Percentiles rank a stretch among this genome's conserved stretches.
These are phyloP conservation scores for Thalassiosira ordinaria DNA, from an alignment of 352 stramenopile species.

Conservation along the genomic window DNA sequence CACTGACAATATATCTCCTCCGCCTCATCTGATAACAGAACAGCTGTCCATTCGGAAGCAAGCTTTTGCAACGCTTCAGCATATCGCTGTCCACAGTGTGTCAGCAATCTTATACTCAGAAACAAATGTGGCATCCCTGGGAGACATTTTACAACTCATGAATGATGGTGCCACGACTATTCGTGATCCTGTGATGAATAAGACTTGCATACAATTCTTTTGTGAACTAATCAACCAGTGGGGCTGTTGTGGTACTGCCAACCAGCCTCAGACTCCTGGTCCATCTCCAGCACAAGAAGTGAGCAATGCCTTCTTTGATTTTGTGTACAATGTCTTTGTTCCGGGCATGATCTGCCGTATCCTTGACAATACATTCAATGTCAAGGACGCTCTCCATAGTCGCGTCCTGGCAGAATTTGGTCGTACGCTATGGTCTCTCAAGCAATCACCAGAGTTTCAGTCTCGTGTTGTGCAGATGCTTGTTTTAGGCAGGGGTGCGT, in stretches of 20 bases:
- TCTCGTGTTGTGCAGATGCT: constrained; percentile 23
- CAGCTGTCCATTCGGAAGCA: constrained; percentile 73
- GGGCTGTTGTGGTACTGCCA: constrained; percentile 21
- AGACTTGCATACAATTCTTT: constrained; percentile 71
- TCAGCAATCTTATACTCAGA: constrained; percentile 61
- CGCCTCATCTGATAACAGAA: constrained; percentile 63
- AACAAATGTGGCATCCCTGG: constrained; percentile 57
- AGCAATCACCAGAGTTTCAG: constrained; percentile 44
- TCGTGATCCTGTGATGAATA: constrained; percentile 67
- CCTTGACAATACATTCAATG: constrained; percentile 39
- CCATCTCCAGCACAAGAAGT: too few species aligned
- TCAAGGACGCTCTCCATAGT: constrained; percentile 40
- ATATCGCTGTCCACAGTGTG: constrained; percentile 57
- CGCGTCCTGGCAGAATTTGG: constrained; percentile 44
- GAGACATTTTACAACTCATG: constrained; percentile 64
- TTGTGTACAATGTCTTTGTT: constrained; percentile 40
- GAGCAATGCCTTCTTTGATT: constrained; percentile 37
- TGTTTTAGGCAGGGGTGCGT: background rate
- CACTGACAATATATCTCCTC: too few species aligned
- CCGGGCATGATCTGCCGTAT: constrained; percentile 33
- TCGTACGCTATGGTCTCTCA: constrained; percentile 38
- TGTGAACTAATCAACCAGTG: constrained; percentile 61
- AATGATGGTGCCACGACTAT: constrained; percentile 55
- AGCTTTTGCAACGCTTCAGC: constrained; percentile 58
- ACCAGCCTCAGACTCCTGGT: too few species aligned